Evolutionary conservation across 2,329 filamentous ascomycete species (phyloP).

Genomic region (Hysterium pulicare): DNA sequence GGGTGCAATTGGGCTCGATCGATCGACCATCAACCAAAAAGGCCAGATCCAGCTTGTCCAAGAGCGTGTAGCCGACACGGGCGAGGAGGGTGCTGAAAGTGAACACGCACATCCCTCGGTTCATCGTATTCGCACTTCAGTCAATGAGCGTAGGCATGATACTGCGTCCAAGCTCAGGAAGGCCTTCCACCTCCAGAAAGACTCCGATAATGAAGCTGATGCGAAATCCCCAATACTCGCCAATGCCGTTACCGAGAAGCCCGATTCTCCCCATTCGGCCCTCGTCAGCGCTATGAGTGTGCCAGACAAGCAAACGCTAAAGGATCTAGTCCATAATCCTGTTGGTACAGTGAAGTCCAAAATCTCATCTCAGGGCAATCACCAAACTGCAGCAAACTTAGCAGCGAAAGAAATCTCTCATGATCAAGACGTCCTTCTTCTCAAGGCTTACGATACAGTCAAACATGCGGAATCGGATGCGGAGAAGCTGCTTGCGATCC

Average conservation of each 20-base stretch:
- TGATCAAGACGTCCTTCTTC: conserved; percentile 34
- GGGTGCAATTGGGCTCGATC: conserved; percentile 16
- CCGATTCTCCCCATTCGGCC: conserved; percentile 19
- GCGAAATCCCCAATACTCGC: conserved; percentile 14
- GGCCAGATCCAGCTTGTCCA: conserved; percentile 11
- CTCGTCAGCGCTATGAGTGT: conserved; percentile 13
- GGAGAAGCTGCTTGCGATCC: conserved; percentile 15
- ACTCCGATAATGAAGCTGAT: conserved; percentile 13
- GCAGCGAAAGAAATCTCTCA: conserved; percentile 45
- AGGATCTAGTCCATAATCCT: conserved; percentile 23
- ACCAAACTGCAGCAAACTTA: conserved; percentile 26
- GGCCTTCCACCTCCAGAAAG: conserved; percentile 21
- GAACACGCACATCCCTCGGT: conserved; percentile 6
- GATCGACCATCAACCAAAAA: conserved; percentile 9
- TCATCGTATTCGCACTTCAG: conserved; percentile 6
- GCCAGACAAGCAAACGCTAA: conserved; percentile 19
- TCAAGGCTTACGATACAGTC: conserved; percentile 29
- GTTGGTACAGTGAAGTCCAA: conserved; percentile 23
- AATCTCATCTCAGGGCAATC: conserved; percentile 17
- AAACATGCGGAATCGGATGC: conserved; percentile 12
- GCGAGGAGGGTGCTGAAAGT: conserved; percentile 3
- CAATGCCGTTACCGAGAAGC: conserved; percentile 9
- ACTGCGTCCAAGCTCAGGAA: conserved; percentile 21
- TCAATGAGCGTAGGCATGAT: conserved; percentile 18
- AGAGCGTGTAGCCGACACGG: background rate